Base-by-base conservation (phyloP, 1,284 basidiomycete species). In the Gomphus sp. region DNA sequence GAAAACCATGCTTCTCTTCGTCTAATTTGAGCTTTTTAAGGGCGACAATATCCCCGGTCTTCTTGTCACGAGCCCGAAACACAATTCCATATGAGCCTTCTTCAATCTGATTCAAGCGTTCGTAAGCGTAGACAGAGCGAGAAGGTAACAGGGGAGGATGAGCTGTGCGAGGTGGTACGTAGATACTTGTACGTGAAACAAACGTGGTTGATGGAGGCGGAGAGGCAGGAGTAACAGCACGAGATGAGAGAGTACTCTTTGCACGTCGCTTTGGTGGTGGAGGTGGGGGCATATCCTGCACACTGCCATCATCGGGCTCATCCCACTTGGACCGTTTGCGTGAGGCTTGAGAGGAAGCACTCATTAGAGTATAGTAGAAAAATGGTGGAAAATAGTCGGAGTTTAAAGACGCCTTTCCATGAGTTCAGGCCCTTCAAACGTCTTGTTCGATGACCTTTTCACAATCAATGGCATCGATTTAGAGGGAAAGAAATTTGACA, bases 41-140 rank as follows among this genome's bases (percentile, higher is more conserved):
- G 9, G 97, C 97, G 12, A 99, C 97, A 37, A 97, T 90, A 62
- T 95, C 93, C 7, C 93, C 92, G 0, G 94, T 94, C 67, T 91
- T 80, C 70, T 93, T 96, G 73, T 98, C 94, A 63, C 85, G 80
- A 7, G 97, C 97, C 22, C 97, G 87, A 66, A 94, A 99, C 12
- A 99, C 97, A 48, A 99, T 85, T 16, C 97, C 97, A 68, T 99
- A 99, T 0, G 95, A 95, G 1, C 97, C 97, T 74, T 99, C 97
- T 73, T 99, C 97, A 67, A 99, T 99, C 66, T 98, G 93, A 71
- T 99, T 99, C 43, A 99, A 78, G 12, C 91, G 78, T 67, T 97
- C 93, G 71, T 96, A 97, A 67, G 80, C 86, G 73, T 93, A 95
- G 4, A 97, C 94, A 3, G 92, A 94, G 22, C 94, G 85, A 43